Evolutionary conservation across 2,329 filamentous ascomycete species (phyloP), one percentile per base, ranked within the genome.

Genomic region (Cladosporium austrohemisphaericum): DNA sequence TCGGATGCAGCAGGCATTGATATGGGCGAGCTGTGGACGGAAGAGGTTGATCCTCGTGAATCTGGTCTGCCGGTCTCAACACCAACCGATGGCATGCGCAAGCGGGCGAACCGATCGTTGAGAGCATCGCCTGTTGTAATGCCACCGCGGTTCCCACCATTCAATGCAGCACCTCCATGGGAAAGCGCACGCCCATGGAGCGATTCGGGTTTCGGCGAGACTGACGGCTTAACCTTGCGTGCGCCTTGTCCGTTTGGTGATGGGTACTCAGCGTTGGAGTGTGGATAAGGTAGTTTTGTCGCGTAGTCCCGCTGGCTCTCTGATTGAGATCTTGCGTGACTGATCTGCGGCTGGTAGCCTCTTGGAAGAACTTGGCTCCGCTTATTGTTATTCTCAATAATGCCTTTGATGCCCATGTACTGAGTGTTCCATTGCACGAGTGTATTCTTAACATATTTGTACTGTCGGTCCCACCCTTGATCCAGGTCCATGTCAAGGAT

Each of bases 161-260:
- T 32, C 54, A 55, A 23, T 59, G 62, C 36, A 26, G 47, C 46
- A 35, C 46, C 51, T 18, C 55, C 35, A 69, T 68, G 47, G 2
- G 60, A 59, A 13, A 84, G 63, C 4, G 76, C 71, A 33, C 83
- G 81, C 1, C 84, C 83, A 57, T 84, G 81, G 2, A 88, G 71
- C 4, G 77, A 76, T 45, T 81, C 74, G 0, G 86, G 86, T 56
- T 89, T 89, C 2, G 85, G 84, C 4, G 60, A 63, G 11, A 60
- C 54, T 11, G 57, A 55, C 23, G 63, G 63, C 52, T 59, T 60
- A 20, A 60, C 52, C 52, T 59, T 62, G 19, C 52, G 59, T 7
- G 43, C 37, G 16, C 48, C 36, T 4, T 33, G 13, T n/a, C 13
- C 33, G 23, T 49, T 52, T 49, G 56, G 25, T 23, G 33, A 36